Evolutionary conservation across 129 eudicot genomes (phyloP).

Genomic region (Flaveria ramosissima): DNA sequence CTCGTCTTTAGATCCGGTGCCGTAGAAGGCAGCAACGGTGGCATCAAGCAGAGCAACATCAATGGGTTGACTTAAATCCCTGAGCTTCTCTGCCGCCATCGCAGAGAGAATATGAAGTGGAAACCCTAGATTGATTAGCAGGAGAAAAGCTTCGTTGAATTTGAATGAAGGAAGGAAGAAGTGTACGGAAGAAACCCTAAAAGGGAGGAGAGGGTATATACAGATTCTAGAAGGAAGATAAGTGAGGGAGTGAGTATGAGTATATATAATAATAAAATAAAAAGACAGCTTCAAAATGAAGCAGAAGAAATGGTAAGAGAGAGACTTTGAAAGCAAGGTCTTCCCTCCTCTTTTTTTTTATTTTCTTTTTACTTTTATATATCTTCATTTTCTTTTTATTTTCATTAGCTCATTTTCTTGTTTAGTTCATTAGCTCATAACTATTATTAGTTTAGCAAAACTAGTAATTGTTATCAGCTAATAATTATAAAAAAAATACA

Average conservation of each 20-base stretch:
- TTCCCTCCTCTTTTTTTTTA: constrained; percentile 30
- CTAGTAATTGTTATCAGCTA: too few species aligned
- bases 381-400: too few species aligned
- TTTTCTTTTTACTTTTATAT: neutral
- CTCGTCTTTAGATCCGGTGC: constrained; percentile 98
- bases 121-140: constrained; percentile 52
- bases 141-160: constrained; percentile 13
- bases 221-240: constrained; percentile 17
- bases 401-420: too few species aligned
- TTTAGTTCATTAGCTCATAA: too few species aligned
- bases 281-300: constrained; percentile 83
- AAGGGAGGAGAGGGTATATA: constrained; percentile 33
- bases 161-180: constrained; percentile 6
- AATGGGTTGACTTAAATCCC: constrained; percentile 92
- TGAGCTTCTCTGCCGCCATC: constrained; percentile 96
- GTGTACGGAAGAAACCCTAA: constrained; percentile 47
- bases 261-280: neutral
- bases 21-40: constrained; percentile 90
- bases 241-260: neutral
- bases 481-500: too few species aligned
- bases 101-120: constrained; percentile 31
- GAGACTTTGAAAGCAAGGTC: constrained; percentile 26
- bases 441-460: too few species aligned
- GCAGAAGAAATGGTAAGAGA: constrained; percentile 43
- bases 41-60: constrained; percentile 88